A percentile compares a stretch with the other conserved stretches of the same genome.
These are phyloP conservation scores for Globisporangium abappressorium DNA, from an alignment of 352 stramenopile genomes.

Conservation along the genomic window DNA sequence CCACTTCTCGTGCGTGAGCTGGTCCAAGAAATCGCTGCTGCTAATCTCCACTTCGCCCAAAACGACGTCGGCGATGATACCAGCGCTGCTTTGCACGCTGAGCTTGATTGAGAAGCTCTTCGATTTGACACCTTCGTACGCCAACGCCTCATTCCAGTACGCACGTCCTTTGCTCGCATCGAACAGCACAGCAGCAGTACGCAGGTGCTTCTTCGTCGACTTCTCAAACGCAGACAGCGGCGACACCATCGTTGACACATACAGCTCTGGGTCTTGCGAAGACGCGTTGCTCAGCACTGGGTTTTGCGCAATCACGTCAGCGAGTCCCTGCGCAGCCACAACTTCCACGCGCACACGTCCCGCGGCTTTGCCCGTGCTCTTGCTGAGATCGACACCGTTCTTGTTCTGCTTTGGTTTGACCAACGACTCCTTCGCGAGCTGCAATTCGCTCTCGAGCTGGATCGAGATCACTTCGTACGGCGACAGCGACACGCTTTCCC, in stretches of 20 bases:
- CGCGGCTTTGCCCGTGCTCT: conserved; percentile 50
- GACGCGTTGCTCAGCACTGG: conserved; percentile 25
- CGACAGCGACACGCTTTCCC: conserved; percentile 77
- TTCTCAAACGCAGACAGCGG: conserved; percentile 66
- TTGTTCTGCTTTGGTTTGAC: conserved; percentile 57
- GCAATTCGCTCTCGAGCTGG: conserved; percentile 67
- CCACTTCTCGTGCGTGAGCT: conserved; percentile 54
- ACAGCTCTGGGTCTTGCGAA: conserved; percentile 29
- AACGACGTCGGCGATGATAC: conserved; percentile 64
- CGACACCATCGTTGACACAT: conserved; percentile 59
- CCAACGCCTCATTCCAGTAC: conserved; percentile 50
- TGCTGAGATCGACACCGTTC: conserved; percentile 67
- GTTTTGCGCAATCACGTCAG: conserved; percentile 29
- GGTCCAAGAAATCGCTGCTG: conserved; percentile 53
- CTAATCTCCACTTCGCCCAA: conserved; percentile 63
- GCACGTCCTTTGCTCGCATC: conserved; percentile 21
- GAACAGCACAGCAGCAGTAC: conserved; percentile 28
- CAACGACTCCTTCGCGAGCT: conserved; percentile 44
- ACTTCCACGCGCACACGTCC: conserved; percentile 55
- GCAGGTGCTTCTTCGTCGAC: conserved; percentile 64
- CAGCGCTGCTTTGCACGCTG: conserved; percentile 49
- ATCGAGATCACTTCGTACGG: conserved; percentile 67
- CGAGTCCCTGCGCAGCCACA: conserved; percentile 35
- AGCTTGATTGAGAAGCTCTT: conserved; percentile 68
- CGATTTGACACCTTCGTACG: conserved; percentile 66